Percentiles rank a stretch among this genome's conserved stretches.
Conservation (phyloP, 805 yeast genomes). For the Brettanomyces nanus region DNA sequence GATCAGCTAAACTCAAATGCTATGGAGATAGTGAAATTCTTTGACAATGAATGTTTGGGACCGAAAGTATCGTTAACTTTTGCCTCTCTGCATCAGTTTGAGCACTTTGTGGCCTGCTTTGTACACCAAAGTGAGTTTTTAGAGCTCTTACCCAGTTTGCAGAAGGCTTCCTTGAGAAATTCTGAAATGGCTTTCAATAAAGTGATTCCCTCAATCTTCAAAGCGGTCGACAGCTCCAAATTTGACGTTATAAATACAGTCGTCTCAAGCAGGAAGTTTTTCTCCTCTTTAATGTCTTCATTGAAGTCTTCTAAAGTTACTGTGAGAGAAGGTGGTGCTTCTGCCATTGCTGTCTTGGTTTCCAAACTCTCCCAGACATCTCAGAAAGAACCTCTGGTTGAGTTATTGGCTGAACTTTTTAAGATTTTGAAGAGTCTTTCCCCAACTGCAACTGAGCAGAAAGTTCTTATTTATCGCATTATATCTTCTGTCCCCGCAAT, state of each 20-base stretch:
- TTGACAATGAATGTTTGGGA: conserved; percentile 30
- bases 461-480: conserved; percentile 40
- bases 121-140: conserved; percentile 9
- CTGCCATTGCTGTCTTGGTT: conserved; percentile 24
- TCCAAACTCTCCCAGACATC: conserved; percentile 10
- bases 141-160: conserved; percentile 42
- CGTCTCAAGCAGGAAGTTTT: conserved; percentile 34
- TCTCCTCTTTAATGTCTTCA: conserved; percentile 42
- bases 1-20: conserved; percentile 10
- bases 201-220: conserved; percentile 44
- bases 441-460: conserved; percentile 57
- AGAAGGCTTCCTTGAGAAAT: conserved; percentile 68
- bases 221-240: conserved; percentile 18
- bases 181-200: conserved; percentile 61
- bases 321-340: conserved; percentile 45
- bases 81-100: conserved; percentile 14
- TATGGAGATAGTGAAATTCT: conserved; percentile 19
- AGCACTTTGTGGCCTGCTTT: conserved; percentile 7
- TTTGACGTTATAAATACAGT: conserved; percentile 37
- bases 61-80: conserved; percentile 19
- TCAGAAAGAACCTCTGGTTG: conserved; percentile 22
- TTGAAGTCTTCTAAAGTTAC: conserved; percentile 63
- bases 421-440: conserved; percentile 49
- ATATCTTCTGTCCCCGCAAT: conserved; percentile 27
- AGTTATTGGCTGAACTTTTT: conserved; percentile 44